Evolutionary conservation across 257 asterid genomes (phyloP).

Genomic region (Solanum arcanum): DNA sequence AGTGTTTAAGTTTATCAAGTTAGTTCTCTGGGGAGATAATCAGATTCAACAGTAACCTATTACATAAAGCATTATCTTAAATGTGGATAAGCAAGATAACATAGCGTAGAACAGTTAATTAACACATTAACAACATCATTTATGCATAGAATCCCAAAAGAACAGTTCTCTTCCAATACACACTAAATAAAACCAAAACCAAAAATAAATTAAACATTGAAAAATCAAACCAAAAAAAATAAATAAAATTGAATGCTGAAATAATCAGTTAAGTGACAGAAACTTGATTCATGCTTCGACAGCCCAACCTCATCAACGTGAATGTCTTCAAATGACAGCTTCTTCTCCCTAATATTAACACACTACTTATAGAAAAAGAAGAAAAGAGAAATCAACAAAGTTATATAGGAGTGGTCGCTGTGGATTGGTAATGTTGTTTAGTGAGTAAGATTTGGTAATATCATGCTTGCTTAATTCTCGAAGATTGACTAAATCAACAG

Average conservation of each 20-base stretch:
- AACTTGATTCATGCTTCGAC: not conserved
- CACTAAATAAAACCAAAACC: not conserved
- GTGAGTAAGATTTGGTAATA: not conserved
- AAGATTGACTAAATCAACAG: not conserved
- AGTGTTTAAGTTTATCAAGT: not conserved
- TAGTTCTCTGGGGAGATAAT: not conserved
- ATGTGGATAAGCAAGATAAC: not conserved
- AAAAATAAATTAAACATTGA: rapidly evolving
- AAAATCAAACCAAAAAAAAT: not conserved
- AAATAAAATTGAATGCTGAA: not conserved
- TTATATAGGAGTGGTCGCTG: no score
- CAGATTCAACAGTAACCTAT: not conserved
- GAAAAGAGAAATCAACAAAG: no score
- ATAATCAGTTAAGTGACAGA: not conserved
- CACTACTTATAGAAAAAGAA: no score
- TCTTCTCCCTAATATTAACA: not conserved
- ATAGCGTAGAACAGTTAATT: not conserved
- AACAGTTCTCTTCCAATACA: not conserved
- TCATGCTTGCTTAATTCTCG: not conserved
- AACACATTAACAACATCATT: not conserved
- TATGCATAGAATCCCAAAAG: not conserved
- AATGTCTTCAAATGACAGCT: not conserved
- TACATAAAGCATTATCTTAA: not conserved
- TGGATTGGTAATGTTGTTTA: not conserved
- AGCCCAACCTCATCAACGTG: not conserved